Base-by-base conservation (phyloP, 148 eudicot genomes). In the Diospyros kaki region DNA sequence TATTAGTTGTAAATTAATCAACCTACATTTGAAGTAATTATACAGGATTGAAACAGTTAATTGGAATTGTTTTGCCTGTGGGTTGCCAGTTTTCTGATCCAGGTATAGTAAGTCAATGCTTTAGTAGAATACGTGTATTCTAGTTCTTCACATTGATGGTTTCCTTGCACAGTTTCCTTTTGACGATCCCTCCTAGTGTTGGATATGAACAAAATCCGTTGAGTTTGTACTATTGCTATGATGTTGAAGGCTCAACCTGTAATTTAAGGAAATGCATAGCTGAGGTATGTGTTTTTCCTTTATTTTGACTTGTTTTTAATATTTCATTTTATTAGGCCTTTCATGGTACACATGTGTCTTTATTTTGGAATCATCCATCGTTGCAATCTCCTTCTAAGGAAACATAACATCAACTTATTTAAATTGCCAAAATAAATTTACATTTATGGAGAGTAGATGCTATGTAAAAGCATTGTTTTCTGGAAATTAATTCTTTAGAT, bases 141-240 rank as follows among this genome's bases (percentile, higher is more conserved):
- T 28, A 28, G 28, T 28, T 28, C 28, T 28, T 28, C 28, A 28
- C 75, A 67, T 70, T 1, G 44, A 67, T 73, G 46, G 13, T 5
- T 40, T 78, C 64, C 68, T 55, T 72, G 48, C 82, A 75, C 95
- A 92, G 97, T 51, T 88, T 79, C 74, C 87, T 94, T 17, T 84
- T 94, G 86, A 92, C 98, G 38, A 87, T 94, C 72, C 97, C 98
- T 71, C 87, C 96, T 69, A 94, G 97, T 75, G 93, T 92, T 74
- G 98, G 98, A 72, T 94, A 94, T 83, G 92, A 81, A 52, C 93
- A 94, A 78, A 94, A 92, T 82, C 98, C 98, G 41, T 78, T 94
- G 83, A 92, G 96, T 80, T 46, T 94, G 72, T 94, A 94, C 72
- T 94, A 94, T 73, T 94, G 98, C 82, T 92, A 90, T 74, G 96